Conservation (phyloP, 1,284 basidiomycete species). For the Sanghuangporus baumii region DNA sequence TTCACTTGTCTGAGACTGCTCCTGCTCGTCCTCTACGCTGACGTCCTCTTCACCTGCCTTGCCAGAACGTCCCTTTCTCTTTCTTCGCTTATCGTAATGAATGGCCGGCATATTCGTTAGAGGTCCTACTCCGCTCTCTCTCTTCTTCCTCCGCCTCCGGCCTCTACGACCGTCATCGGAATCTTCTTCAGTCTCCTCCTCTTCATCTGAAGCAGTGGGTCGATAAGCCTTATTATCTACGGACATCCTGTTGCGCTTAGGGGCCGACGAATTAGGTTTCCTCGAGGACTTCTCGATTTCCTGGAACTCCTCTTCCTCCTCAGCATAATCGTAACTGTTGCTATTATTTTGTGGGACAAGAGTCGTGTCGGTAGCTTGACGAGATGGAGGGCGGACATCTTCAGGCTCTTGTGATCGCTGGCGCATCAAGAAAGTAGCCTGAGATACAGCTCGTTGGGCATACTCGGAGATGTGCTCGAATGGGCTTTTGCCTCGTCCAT, state of each 20-base stretch:
- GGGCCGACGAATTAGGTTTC: slow-evolving; percentile 30
- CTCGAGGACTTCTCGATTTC: slow-evolving; percentile 35
- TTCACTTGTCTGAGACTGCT: slow-evolving; percentile 24
- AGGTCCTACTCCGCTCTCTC: slow-evolving; percentile 45
- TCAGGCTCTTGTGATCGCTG: slow-evolving; percentile 50
- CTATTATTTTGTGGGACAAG: slow-evolving; percentile 33
- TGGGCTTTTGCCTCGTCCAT: slow-evolving; percentile 54
- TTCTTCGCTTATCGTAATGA: slow-evolving; percentile 48
- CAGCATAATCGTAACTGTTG: slow-evolving; percentile 71
- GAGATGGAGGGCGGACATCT: slow-evolving; percentile 12
- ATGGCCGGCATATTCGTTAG: slow-evolving; percentile 62
- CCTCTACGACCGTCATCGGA: slow-evolving; percentile 46
- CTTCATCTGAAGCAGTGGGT: slow-evolving; percentile 54
- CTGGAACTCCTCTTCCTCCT: slow-evolving; percentile 59
- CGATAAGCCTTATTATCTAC: slow-evolving; percentile 74
- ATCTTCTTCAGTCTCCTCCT: slow-evolving; percentile 52
- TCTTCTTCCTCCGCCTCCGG: slow-evolving; percentile 46
- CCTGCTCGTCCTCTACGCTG: slow-evolving; percentile 36
- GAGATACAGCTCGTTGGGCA: slow-evolving; percentile 43
- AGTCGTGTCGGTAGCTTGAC: slow-evolving; percentile 29
- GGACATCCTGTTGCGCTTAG: slow-evolving; percentile 58
- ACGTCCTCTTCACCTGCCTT: slow-evolving; percentile 34
- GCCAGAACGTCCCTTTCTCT: slow-evolving; percentile 34
- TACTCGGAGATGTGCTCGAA: slow-evolving; percentile 51
- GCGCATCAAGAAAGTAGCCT: slow-evolving; percentile 49